phyloP scores from a whole-genome alignment of 2,329 filamentous ascomycete genomes.

The Botrytis pseudocinerea region DNA sequence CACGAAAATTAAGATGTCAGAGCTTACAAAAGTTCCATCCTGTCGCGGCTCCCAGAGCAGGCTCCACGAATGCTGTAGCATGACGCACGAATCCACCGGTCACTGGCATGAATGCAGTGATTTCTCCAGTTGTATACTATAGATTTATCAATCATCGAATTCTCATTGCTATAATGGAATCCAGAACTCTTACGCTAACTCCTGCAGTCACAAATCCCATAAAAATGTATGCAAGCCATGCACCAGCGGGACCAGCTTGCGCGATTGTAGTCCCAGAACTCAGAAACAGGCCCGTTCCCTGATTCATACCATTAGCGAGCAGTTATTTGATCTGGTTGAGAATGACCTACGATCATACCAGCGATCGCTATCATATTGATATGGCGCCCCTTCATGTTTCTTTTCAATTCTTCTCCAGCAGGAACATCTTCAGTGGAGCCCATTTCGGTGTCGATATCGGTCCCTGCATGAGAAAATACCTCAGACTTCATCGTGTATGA shows the following conservation, averaged over 20 bases:
- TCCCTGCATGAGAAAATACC: background rate
- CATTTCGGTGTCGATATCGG: background rate
- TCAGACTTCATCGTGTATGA: constrained; percentile 12
- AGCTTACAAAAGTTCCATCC: constrained; percentile 37
- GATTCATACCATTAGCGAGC: background rate
- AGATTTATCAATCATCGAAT: background rate
- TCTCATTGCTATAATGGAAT: background rate
- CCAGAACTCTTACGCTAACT: constrained; percentile 45
- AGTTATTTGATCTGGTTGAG: constrained; percentile 43
- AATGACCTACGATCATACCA: constrained; percentile 53
- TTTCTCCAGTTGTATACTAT: constrained; percentile 16
- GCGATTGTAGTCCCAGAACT: constrained; percentile 50
- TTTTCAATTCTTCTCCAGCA: constrained; percentile 42
- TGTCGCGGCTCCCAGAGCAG: constrained; percentile 41
- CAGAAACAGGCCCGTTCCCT: constrained; percentile 55
- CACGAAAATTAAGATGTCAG: constrained; percentile 29
- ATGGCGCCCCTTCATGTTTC: constrained; percentile 50
- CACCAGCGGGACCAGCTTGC: constrained; percentile 50
- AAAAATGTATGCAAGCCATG: constrained; percentile 46
- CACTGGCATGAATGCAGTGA: constrained; percentile 48
- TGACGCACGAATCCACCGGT: constrained; percentile 45
- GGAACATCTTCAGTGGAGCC: constrained; percentile 19
- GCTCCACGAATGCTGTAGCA: constrained; percentile 44
- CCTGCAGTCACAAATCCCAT: constrained; percentile 52
- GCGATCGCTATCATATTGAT: constrained; percentile 47